Evolutionary conservation across 331 rosid genomes (phyloP).

Genomic region (Rhamnella rubrinervis): DNA sequence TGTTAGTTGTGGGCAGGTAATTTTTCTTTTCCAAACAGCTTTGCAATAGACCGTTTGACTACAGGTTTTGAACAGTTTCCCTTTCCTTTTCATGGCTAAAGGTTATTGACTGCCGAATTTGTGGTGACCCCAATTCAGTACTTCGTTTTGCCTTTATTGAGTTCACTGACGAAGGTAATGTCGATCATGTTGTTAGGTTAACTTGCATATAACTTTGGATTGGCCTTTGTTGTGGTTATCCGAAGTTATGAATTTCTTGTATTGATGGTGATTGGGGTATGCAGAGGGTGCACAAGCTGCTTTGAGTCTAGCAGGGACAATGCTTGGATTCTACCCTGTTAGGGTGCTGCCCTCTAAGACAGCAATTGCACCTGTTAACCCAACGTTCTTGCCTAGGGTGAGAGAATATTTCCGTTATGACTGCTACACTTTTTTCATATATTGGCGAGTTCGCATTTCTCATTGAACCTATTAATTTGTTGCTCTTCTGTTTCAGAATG

Average conservation of each 20-base stretch:
- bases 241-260: neutral
- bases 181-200: neutral
- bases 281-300: conserved; percentile 42
- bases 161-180: conserved; percentile 43
- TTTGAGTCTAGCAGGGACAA: conserved; percentile 44
- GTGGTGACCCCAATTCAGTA: conserved; percentile 43
- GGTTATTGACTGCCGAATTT: conserved; percentile 46
- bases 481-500: conserved; percentile 20
- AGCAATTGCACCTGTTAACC: conserved; percentile 50
- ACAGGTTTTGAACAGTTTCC: neutral
- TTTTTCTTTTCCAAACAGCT: neutral
- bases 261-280: conserved; percentile 6
- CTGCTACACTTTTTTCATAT: conserved; percentile 2
- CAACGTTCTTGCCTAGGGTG: conserved; percentile 45
- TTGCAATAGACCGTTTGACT: neutral
- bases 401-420: conserved; percentile 12
- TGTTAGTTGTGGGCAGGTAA: conserved; percentile 40
- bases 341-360: conserved; percentile 48
- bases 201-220: neutral
- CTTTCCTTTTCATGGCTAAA: conserved; percentile 4
- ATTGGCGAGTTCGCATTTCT: neutral
- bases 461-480: neutral
- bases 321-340: conserved; percentile 48
- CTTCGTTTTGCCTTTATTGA: conserved; percentile 45
- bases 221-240: neutral